These are phyloP conservation scores for Anaeromyces robustus DNA, from an alignment of 192 early-diverging fungal genomes.

Conservation along the genomic window DNA sequence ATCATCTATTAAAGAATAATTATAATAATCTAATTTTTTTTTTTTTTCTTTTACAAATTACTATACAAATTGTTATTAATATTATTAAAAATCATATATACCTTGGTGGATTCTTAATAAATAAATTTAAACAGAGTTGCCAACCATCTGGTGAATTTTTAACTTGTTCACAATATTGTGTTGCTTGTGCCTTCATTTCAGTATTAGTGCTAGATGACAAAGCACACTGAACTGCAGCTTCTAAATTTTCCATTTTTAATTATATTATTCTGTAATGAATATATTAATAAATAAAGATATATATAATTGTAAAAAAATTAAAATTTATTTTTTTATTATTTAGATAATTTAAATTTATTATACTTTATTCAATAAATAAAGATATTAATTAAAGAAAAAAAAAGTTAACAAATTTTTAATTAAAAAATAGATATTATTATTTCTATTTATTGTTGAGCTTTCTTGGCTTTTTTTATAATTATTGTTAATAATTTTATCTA, in stretches of 20 bases:
- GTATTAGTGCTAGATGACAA: not conserved
- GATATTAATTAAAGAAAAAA: too few relatives aligned
- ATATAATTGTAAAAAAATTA: too few relatives aligned
- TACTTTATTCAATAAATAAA: too few relatives aligned
- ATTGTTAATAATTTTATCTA: too few relatives aligned
- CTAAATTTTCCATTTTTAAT: not conserved
- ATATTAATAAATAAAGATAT: too few relatives aligned
- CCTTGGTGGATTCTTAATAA: constrained; percentile 57
- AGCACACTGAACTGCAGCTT: not conserved
- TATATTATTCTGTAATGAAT: not conserved
- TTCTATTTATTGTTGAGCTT: too few relatives aligned
- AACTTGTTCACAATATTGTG: constrained; percentile 62
- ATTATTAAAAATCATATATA: constrained; percentile 16
- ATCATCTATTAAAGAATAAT: too few relatives aligned
- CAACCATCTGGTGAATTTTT: constrained; percentile 65
- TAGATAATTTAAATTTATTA: too few relatives aligned
- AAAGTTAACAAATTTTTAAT: too few relatives aligned
- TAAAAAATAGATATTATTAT: too few relatives aligned
- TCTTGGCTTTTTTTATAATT: too few relatives aligned
- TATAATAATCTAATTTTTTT: constrained; percentile 7
- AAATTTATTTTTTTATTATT: too few relatives aligned
- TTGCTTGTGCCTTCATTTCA: not conserved
- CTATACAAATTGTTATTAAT: constrained; percentile 1
- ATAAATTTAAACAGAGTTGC: constrained; percentile 67
- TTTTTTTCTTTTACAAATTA: not conserved